Base-by-base conservation (phyloP, 257 asterid species). In the Scutellaria galericulata region DNA sequence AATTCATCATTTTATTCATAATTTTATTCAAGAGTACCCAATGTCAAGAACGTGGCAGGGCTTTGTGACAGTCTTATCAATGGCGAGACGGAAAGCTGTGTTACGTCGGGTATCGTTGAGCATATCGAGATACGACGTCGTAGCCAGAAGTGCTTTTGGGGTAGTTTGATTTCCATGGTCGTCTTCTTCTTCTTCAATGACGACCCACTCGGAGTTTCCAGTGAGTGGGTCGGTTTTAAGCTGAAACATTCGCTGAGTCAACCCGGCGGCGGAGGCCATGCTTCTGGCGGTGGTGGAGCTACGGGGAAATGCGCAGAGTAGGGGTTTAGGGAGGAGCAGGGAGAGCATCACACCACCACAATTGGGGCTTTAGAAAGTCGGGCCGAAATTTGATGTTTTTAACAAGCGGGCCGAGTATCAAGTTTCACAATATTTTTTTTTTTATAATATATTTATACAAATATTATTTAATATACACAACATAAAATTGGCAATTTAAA, bases 21-120 rank as follows among this genome's bases (percentile, higher is more conserved):
- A 37, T 15, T 6, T 5, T n/a, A 48, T 9, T 1, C 6, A 46
- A 15, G 10, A 42, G 45, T 89, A 91, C 98, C 98, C 98, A 59
- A 94, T 94, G 78, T 94, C 98, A 58, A 94, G 99, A 61, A 91
- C 97, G 82, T 86, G 97, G 86, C 97, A 94, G 72, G 97, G 93
- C 39, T 69, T 73, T 61, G 91, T 86, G 46, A 91, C 67, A 7
- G 97, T 88, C 55, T 86, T 94, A 8, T 94, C 89, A 80, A 91
- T 91, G 75, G 97, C 99, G 69, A 59, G 82, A 46, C 90, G 83
- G 68, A 52, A 94, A 18, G 97, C 97, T 66, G 64, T 78, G 71
- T 89, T 94, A 52, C 97, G 92, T 14, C 72, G 83, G 65, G 89
- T 66, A 62, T 94, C 99, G 64, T 94, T 94, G 75, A 91, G 97